Evolutionary conservation across 495 filamentous ascomycete species (phyloP).

Genomic region (Podospora tetraspora): DNA sequence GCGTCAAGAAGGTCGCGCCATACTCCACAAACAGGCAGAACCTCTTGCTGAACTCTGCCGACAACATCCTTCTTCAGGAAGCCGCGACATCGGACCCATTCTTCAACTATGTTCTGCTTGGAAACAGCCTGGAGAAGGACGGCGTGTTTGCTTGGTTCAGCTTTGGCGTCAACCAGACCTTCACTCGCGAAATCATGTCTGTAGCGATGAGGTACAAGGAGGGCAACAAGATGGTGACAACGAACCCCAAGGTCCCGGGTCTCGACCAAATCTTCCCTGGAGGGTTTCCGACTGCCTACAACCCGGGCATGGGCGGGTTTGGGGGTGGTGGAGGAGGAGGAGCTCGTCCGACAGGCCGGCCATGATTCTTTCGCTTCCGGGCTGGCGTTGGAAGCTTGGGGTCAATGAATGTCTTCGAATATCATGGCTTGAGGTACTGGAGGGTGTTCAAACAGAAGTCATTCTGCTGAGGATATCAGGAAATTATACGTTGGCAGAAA

Average conservation of each 20-base stretch:
- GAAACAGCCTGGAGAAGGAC: conserved; percentile 39
- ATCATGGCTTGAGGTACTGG: too few relatives aligned
- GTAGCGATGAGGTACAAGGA: conserved; percentile 9
- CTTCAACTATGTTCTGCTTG: conserved; percentile 47
- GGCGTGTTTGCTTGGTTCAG: conserved; percentile 51
- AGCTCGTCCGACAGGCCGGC: neutral
- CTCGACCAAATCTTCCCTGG: conserved; percentile 9
- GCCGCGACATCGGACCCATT: conserved; percentile 47
- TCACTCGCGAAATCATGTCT: conserved; percentile 1
- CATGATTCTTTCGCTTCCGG: neutral
- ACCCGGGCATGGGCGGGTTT: neutral
- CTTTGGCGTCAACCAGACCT: conserved; percentile 42
- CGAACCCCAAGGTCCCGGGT: conserved; percentile 12
- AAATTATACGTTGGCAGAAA: neutral
- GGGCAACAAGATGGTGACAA: conserved; percentile 19
- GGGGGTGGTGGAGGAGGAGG: neutral
- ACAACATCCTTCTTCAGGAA: conserved; percentile 39
- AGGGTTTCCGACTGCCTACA: conserved; percentile 8
- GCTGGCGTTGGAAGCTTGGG: neutral
- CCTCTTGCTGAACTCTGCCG: conserved; percentile 45
- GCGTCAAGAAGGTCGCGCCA: conserved; percentile 43
- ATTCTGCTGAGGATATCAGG: neutral
- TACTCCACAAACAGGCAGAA: conserved; percentile 49
- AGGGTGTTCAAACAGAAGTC: neutral
- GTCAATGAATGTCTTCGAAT: neutral